Conservation (phyloP, 108 stramenopile genomes). For the Parietichytrium sp. region DNA sequence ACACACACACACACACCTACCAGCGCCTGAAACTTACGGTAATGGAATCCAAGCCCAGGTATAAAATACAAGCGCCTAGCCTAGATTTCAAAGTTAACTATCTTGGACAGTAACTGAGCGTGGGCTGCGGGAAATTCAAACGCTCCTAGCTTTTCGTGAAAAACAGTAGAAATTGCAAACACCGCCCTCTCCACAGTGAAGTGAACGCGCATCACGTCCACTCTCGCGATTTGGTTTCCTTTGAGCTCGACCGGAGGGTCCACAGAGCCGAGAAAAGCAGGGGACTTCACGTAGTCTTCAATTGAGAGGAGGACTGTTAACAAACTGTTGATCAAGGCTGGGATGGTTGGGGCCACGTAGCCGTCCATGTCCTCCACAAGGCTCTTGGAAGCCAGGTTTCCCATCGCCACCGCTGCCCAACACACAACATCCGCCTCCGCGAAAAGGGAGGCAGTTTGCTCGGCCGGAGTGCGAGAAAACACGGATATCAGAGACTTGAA, state of each 20-base stretch:
- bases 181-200: not conserved
- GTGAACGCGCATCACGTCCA: not conserved
- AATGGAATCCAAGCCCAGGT: too few species aligned
- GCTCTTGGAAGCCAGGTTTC: not conserved
- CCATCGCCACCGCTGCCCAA: conserved; percentile 23
- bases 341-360: not conserved
- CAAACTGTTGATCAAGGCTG: not conserved
- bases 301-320: not conserved
- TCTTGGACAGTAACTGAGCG: too few species aligned
- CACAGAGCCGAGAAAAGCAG: not conserved
- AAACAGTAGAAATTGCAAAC: conserved; percentile 14
- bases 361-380: not conserved
- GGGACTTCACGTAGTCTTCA: not conserved
- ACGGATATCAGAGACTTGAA: not conserved
- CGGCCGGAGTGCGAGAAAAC: not conserved
- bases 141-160: conserved; percentile 3
- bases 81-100: too few species aligned
- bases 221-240: not conserved
- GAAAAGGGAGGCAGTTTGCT: conserved; percentile 1
- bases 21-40: too few species aligned
- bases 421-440: not conserved
- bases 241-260: not conserved
- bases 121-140: too few species aligned
- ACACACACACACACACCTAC: too few species aligned
- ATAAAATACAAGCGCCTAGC: too few species aligned